A percentile compares a stretch with the other conserved stretches of the same genome.
Evolutionary conservation across 805 yeast genomes (phyloP).

Genomic region (Candida quercuum): DNA sequence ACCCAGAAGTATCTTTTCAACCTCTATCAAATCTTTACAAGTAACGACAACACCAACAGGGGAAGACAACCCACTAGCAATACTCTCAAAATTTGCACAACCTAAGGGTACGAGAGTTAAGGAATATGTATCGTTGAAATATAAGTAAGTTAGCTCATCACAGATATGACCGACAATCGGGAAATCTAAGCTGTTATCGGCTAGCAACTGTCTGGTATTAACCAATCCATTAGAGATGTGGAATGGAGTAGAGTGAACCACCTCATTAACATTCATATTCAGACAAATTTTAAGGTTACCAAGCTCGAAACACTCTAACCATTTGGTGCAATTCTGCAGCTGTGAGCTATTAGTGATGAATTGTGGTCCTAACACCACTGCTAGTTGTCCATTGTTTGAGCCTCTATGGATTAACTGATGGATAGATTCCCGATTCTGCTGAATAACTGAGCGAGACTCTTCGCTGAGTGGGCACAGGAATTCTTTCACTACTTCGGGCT

Average conservation of each 20-base stretch:
- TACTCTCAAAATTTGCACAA: slow-evolving; percentile 38
- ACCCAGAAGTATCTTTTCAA: not conserved
- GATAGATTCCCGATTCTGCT: not conserved
- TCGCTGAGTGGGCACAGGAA: slow-evolving; percentile 4
- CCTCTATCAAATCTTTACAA: not conserved
- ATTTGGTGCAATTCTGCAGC: slow-evolving; percentile 35
- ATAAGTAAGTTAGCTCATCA: slow-evolving; percentile 48
- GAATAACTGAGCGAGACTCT: not conserved
- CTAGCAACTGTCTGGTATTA: slow-evolving; percentile 31
- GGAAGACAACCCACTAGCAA: slow-evolving; percentile 31
- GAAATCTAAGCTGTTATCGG: slow-evolving; percentile 35
- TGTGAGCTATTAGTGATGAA: slow-evolving; percentile 27
- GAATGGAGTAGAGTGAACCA: slow-evolving; percentile 10
- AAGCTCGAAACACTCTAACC: slow-evolving; percentile 24
- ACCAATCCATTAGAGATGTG: slow-evolving; percentile 35
- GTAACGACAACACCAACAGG: not conserved
- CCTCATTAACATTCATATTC: slow-evolving; percentile 8
- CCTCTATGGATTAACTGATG: not conserved
- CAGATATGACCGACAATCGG: slow-evolving; percentile 42
- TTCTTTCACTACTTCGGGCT: slow-evolving; percentile 4
- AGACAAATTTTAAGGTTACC: not conserved
- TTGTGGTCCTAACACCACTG: slow-evolving; percentile 31
- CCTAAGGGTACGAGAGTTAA: slow-evolving; percentile 41
- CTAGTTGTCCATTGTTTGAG: too few species aligned
- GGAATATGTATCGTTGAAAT: slow-evolving; percentile 41